phyloP scores from a whole-genome alignment of 2,329 filamentous ascomycete species.

The Penicillium sp. region DNA sequence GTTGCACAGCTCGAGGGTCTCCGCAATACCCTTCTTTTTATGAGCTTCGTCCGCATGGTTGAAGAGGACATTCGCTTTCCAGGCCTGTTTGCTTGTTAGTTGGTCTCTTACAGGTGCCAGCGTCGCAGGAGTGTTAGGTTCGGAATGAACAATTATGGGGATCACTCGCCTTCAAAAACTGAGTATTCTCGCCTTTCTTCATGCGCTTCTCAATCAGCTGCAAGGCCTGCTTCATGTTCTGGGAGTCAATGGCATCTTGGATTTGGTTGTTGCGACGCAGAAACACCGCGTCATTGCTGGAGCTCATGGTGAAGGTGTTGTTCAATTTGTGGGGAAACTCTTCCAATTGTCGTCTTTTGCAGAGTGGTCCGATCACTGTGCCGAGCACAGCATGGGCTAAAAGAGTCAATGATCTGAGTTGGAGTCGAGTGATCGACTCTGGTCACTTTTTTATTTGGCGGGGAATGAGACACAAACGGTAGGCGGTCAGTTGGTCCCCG shows the following conservation, averaged over 20 bases:
- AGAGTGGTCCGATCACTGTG: slow-evolving; percentile 17
- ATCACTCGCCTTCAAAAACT: slow-evolving; percentile 32
- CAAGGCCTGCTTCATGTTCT: slow-evolving; percentile 43
- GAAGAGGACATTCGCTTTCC: slow-evolving; percentile 38
- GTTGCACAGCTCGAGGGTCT: slow-evolving; percentile 38
- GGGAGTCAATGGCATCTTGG: slow-evolving; percentile 42
- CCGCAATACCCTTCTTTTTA: slow-evolving; percentile 36
- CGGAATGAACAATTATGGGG: background rate
- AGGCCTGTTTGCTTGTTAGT: slow-evolving; percentile 27
- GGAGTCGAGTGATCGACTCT: background rate
- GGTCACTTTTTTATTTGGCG: slow-evolving; percentile 15
- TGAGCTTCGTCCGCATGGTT: slow-evolving; percentile 36
- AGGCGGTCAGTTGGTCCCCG: slow-evolving; percentile 13
- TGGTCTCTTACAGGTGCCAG: background rate
- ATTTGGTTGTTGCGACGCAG: slow-evolving; percentile 43
- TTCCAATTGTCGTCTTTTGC: background rate
- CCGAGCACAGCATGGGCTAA: slow-evolving; percentile 21
- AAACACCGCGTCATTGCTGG: slow-evolving; percentile 34
- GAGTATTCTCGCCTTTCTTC: slow-evolving; percentile 47
- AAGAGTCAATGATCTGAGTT: background rate
- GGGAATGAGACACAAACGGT: slow-evolving; percentile 12
- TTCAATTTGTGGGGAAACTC: background rate
- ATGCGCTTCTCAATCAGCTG: slow-evolving; percentile 45
- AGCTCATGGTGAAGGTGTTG: slow-evolving; percentile 22
- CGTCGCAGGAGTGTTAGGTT: background rate